Evolutionary conservation across 352 stramenopile species (phyloP), one percentile per base, ranked within the genome.

Genomic region (Phytophthora tubulina): DNA sequence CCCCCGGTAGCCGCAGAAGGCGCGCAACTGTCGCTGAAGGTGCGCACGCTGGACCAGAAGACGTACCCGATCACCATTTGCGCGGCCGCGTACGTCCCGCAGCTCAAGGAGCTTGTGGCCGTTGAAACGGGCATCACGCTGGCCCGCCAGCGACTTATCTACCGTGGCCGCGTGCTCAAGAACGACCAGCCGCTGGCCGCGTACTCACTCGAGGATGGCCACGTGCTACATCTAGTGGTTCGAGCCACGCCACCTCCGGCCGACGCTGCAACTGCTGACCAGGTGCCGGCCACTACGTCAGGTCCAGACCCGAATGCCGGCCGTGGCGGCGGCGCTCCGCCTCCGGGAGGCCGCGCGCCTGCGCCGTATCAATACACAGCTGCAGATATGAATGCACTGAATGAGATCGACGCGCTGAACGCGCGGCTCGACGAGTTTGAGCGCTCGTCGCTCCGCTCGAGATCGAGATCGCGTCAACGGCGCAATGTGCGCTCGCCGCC

Each of bases 131-230:
- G 89, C 53, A 78, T 96, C 33, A 86, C 84, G 30, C 63, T 91
- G 41, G 79, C 85, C 32, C 86, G 89, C 3, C 89, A 96, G 75
- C 72, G 89, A 42, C 85, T 96, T 50, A 96, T 96, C 64, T 96
- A 95, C 56, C 85, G 88, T 30, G 89, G 89, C 32, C 88, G 91
- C 64, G 89, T 96, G 57, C 85, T 96, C 53, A 96, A 96, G 75
- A 94, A 96, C 54, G 86, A 95, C 67, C 82, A 94, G 72, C 73
- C 65, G 49, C 80, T 96, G 57, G 70, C 84, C 21, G 71, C 84
- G 6, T 96, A 96, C 58, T 67, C 89, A 13, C 57, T 96, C 11
- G 88, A 96, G 67, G 87, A 96, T 51, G 89, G 88, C 13, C 88
- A 96, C 60, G 90, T 90, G 41, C 69, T 96, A 41, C 89, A 96